Conservation (phyloP, 768 basidiomycete species). For the Lactarius deliciosus region DNA sequence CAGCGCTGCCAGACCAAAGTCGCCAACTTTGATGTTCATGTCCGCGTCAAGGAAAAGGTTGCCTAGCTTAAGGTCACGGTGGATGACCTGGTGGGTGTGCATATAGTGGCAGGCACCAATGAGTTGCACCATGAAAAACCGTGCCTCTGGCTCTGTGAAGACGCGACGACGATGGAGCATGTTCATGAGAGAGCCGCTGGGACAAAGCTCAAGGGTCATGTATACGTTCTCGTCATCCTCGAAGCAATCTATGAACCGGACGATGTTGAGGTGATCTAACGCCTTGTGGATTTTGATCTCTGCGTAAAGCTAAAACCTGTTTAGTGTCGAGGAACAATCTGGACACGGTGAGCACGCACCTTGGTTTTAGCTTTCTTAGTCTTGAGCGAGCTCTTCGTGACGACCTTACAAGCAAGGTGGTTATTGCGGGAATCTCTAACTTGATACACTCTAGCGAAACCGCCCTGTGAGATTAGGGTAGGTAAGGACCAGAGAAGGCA, state of each 20-base stretch:
- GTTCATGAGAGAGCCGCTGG: slow-evolving; percentile 87
- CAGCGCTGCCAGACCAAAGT: slow-evolving; percentile 95
- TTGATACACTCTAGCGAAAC: slow-evolving; percentile 96
- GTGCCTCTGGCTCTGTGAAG: slow-evolving; percentile 88
- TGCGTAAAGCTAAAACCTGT: slow-evolving; percentile 73
- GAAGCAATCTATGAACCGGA: slow-evolving; percentile 89
- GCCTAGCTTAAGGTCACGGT: slow-evolving; percentile 94
- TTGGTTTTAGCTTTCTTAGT: slow-evolving; percentile 98
- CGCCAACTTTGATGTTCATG: slow-evolving; percentile 97
- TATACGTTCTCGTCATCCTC: slow-evolving; percentile 96
- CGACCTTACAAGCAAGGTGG: slow-evolving; percentile 87
- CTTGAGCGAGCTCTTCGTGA: slow-evolving; percentile 88
- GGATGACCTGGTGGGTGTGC: slow-evolving; percentile 95
- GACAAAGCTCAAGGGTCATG: slow-evolving; percentile 93
- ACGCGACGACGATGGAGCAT: slow-evolving; percentile 83
- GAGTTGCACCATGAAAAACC: slow-evolving; percentile 91
- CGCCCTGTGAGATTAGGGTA: slow-evolving; percentile 52
- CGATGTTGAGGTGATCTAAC: slow-evolving; percentile 89
- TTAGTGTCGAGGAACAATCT: not conserved
- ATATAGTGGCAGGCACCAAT: slow-evolving; percentile 97
- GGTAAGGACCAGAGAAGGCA: not conserved
- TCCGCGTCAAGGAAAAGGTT: slow-evolving; percentile 88
- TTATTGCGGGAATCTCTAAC: slow-evolving; percentile 69
- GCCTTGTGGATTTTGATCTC: slow-evolving; percentile 98
- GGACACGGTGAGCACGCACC: slow-evolving; percentile 44